Evolutionary conservation across 768 basidiomycete species (phyloP), one percentile per base, ranked within the genome.

Genomic region (Amanita molliuscula): DNA sequence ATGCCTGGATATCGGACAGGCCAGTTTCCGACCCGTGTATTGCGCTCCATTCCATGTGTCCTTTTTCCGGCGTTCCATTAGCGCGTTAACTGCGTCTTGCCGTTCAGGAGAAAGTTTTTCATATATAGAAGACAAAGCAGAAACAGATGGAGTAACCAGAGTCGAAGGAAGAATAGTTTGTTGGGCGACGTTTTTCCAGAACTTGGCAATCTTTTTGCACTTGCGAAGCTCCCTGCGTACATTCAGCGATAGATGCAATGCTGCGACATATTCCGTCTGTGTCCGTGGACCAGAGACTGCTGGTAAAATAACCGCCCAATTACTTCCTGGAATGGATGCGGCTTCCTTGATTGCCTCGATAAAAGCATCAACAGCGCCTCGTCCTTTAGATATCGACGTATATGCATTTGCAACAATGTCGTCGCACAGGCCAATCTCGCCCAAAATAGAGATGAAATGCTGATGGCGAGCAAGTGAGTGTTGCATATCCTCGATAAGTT

Each of bases 111-210:
- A 56, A 5, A 71, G 55, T 36, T 55, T 50, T 45, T 68, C 68
- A 18, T 59, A 49, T 20, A 73, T 57, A 0, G 67, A 67, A 26
- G 71, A 71, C 13, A 73, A 64, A 29, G 58, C 59, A 36, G 71
- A 73, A 9, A 60, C 59, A 10, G 70, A 73, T 33, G 70, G 70
- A 0, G 71, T 72, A 35, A 71, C 61, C 20, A 64, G 51, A 31
- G 56, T 51, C 31, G 48, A 43, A n/a, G 61, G 58, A 20, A 51
- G 55, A 26, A 16, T 16, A 2, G 58, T 55, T 53, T 62, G 64
- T 44, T 67, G 61, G 15, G 73, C 73, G 10, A 68, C 57, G 21
- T 61, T 66, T 58, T 73, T 75, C 71, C 71, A 77, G 37, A 72
- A 76, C 43, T 71, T 73, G 52, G 66, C 58, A 29, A 61, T 58